Base-by-base conservation (phyloP, 106 monocot genomes). In the Dendrobium catenatum region DNA sequence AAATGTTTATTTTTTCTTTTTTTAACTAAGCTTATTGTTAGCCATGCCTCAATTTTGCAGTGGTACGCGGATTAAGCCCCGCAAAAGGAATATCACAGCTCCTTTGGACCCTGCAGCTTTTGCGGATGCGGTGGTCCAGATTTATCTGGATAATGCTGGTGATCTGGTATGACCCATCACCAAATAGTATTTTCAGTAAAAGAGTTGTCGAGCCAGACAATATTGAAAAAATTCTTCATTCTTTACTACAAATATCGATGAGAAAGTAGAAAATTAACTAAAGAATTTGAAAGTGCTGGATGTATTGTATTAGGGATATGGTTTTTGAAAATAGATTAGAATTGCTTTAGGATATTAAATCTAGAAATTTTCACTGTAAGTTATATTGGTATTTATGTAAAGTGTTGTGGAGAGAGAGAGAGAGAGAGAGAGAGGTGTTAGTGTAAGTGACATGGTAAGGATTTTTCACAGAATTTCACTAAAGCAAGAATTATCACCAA, bases 11-110 rank as follows among this genome's bases (percentile, higher is more conserved):
- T 22, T 6, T 61, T 51, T 61, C n/a, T 61, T 20, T 61, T 19
- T 61, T 61, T 61, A 17, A 15, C 9, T 70, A 37, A 37, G 37
- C 37, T 37, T 72, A 46, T 31, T 75, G 68, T 42, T 26, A 22
- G 42, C 18, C 42, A 20, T 44, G 33, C 18, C 51, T 74, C 24
- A 20, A 79, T 75, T 51, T 73, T 93, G 74, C 80, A 98, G 97
- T 89, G 97, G 97, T 79, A 89, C 90, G 94, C 97, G 97, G 97
- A 95, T 95, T 83, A 98, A 98, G 97, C 93, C 94, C 94, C 94
- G 97, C 97, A 98, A 98, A 88, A 88, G 97, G 89, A 98, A 90
- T 75, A 98, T 98, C 81, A 85, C 97, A 44, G 94, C 94, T 86
- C 97, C 97, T 85, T 89, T 98, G 87, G 97, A 98, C 88, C 94